Base-by-base conservation (phyloP, 1,139 yeast species). In the Taphrina wiesneri region DNA sequence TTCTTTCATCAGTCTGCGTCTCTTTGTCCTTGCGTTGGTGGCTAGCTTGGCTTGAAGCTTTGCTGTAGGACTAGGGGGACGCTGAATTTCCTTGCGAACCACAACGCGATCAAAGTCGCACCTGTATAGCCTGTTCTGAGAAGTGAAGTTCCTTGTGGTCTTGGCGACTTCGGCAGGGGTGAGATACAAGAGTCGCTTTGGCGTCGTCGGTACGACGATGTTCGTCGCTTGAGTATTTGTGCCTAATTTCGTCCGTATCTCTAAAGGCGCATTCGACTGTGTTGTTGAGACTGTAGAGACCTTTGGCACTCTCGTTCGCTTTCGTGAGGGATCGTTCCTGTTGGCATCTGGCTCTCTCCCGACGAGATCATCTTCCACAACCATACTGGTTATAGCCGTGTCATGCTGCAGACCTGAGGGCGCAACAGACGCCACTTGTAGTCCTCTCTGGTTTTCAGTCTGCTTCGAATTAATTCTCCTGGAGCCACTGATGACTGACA, bases 101-200 rank as follows among this genome's bases (percentile, higher is more conserved):
- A 65, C 63, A 32, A 65, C 66, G 23, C 67, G 65, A 28, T 65
- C 65, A 28, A 65, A 65, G 30, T 65, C 67, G 23, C 67, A 65
- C 19, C 67, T 49, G 46, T 65, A 65, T 26, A 65, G 26, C 23
- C 67, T 41, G 25, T 65, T 65, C 39, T 60, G 67, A 19, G 56
- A 53, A 15, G 67, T 65, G 49, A 56, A 56, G 13, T 32, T 39
- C 7, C 67, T 56, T 13, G 67, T 65, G 15, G 65, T 47, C 47
- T 65, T 65, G 36, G 67, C 62, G 32, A 65, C 63, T 39, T 65
- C 67, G 11, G 66, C 67, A 6, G 65, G 67, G 6, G 67, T 65
- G 45, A 65, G 53, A 46, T 65, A 46, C 34, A 56, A 46, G 51
- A 65, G 51, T 11, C 60, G 52, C 25, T 59, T 56, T 13, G 63